Conservation (phyloP, 2,329 filamentous ascomycete species). For the Claviceps digitariae region DNA sequence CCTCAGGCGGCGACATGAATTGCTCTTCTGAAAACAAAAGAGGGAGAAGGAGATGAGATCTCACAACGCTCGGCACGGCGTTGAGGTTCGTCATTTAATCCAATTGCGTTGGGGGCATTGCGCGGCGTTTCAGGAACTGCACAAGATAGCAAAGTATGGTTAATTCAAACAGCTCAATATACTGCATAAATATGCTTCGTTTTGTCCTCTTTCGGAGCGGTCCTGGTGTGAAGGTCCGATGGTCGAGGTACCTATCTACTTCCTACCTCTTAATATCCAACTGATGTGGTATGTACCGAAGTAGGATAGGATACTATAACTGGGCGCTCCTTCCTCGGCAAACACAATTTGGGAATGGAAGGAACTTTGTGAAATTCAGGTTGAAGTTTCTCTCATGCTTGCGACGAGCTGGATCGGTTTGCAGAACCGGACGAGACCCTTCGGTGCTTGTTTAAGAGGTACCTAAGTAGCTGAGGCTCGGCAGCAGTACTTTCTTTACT, state of each 20-base stretch:
- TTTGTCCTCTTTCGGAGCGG: not conserved
- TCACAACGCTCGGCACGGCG: not conserved
- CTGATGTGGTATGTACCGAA: no score
- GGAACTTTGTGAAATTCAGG: not conserved
- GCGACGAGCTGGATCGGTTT: not conserved
- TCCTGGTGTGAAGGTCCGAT: not conserved
- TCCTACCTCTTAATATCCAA: no score
- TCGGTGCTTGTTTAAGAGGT: no score
- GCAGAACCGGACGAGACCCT: no score
- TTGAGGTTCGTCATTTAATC: not conserved
- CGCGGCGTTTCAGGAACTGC: not conserved
- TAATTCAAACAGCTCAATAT: not conserved
- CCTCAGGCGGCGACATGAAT: conserved; percentile 20
- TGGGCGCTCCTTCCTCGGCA: not conserved
- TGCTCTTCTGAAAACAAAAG: not conserved
- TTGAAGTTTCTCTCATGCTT: not conserved
- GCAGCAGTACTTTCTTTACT: not conserved
- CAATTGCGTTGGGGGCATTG: not conserved
- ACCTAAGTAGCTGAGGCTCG: not conserved
- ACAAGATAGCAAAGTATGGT: not conserved
- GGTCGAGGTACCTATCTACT: no score
- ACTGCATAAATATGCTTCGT: not conserved
- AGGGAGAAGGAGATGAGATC: not conserved
- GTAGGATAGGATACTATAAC: not conserved
- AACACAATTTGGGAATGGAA: not conserved